A percentile compares a stretch with the other conserved stretches of the same genome.
Evolutionary conservation across 73 alveolate species (phyloP).

Genomic region (Tetrahymena thermophila): DNA sequence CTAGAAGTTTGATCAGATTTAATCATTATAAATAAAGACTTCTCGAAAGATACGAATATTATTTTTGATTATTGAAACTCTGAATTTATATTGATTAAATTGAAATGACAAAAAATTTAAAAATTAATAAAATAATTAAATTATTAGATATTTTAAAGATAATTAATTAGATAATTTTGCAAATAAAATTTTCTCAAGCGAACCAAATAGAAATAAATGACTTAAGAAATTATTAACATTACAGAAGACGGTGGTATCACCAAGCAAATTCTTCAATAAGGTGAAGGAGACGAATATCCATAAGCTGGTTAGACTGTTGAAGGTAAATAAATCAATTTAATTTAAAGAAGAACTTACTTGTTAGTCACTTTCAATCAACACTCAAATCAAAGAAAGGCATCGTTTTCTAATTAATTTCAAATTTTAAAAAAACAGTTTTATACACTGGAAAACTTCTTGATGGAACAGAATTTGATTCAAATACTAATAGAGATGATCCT

Average conservation of each 20-base stretch:
- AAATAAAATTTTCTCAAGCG: background rate
- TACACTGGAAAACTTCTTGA: constrained; percentile 72
- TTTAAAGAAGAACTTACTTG: background rate
- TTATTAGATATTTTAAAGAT: background rate
- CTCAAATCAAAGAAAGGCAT: too few species aligned
- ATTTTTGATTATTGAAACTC: background rate
- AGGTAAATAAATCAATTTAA: background rate
- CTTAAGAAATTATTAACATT: background rate
- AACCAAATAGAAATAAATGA: background rate
- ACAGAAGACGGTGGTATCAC: background rate
- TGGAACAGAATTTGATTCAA: constrained; percentile 71
- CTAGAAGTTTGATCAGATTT: background rate
- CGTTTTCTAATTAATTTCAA: background rate
- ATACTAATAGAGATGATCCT: constrained; percentile 47
- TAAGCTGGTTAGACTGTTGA: background rate
- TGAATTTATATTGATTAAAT: background rate
- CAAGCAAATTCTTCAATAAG: background rate
- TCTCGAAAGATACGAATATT: background rate
- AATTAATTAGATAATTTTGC: background rate
- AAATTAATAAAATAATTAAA: background rate
- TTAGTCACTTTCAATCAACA: background rate
- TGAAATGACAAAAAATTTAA: background rate
- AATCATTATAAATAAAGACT: background rate
- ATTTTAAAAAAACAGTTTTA: constrained; percentile 31
- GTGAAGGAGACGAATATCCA: background rate